phyloP scores from a whole-genome alignment of 768 basidiomycete species.

The Pleurotus tuber-regium region DNA sequence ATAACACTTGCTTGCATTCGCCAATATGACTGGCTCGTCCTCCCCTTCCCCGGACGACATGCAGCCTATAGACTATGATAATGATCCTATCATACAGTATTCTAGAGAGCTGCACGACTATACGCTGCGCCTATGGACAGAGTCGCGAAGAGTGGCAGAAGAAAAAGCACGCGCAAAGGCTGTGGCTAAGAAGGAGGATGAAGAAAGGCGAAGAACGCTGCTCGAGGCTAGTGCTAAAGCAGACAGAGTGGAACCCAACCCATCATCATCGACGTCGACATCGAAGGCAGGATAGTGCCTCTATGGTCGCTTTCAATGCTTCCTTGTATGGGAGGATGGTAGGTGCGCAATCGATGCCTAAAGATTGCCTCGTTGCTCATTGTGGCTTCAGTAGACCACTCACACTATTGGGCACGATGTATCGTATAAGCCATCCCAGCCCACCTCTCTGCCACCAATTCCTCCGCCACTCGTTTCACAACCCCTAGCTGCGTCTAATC shows the following conservation, averaged over 20 bases:
- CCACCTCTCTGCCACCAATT: too few relatives aligned
- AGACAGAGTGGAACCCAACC: background rate
- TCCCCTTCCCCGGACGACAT: background rate
- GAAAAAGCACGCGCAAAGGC: conserved; percentile 38
- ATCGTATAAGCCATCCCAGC: too few relatives aligned
- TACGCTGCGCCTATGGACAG: conserved; percentile 65
- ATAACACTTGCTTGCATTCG: background rate
- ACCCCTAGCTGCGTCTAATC: background rate
- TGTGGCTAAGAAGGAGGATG: conserved; percentile 14
- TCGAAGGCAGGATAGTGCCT: background rate
- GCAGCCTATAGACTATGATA: conserved; percentile 17
- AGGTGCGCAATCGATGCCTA: background rate
- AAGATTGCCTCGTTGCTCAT: background rate
- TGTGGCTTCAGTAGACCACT: too few relatives aligned
- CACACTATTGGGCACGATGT: too few relatives aligned
- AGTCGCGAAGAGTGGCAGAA: conserved; percentile 58
- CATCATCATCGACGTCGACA: background rate
- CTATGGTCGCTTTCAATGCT: background rate
- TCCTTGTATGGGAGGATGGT: background rate
- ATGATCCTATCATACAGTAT: conserved; percentile 49
- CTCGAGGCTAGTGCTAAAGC: background rate
- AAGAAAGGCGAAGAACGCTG: background rate
- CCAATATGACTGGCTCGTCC: background rate
- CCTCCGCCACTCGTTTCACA: too few relatives aligned
- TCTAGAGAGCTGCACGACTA: conserved; percentile 67